phyloP scores from a whole-genome alignment of 805 yeast genomes.

The Ogataea nitratoaversa region DNA sequence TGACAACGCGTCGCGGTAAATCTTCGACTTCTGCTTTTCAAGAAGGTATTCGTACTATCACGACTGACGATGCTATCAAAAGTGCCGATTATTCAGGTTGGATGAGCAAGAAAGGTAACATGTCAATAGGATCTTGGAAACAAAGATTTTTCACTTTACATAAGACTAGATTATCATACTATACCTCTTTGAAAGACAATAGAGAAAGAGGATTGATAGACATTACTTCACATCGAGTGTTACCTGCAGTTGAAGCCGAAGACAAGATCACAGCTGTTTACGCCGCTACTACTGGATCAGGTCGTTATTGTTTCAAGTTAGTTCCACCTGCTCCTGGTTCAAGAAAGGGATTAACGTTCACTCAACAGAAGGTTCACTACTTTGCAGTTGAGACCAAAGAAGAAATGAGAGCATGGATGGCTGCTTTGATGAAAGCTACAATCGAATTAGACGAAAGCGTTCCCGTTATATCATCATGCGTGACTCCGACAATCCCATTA shows the following conservation, averaged over 20 bases:
- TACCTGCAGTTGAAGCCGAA: slow-evolving; percentile 72
- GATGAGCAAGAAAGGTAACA: slow-evolving; percentile 91
- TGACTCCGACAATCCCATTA: slow-evolving; percentile 91
- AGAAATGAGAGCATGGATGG: slow-evolving; percentile 94
- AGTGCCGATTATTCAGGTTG: slow-evolving; percentile 83
- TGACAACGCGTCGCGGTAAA: slow-evolving; percentile 43
- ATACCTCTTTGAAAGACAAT: slow-evolving; percentile 69
- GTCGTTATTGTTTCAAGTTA: slow-evolving; percentile 87
- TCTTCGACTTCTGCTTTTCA: slow-evolving; percentile 73
- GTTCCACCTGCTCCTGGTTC: slow-evolving; percentile 98
- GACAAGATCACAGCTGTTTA: slow-evolving; percentile 77
- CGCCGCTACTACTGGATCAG: slow-evolving; percentile 92
- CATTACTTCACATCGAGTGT: slow-evolving; percentile 88
- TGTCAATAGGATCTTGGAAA: slow-evolving; percentile 88
- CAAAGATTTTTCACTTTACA: slow-evolving; percentile 81
- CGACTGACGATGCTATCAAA: slow-evolving; percentile 74
- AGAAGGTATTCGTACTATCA: slow-evolving; percentile 78
- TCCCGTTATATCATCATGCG: slow-evolving; percentile 88
- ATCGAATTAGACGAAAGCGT: slow-evolving; percentile 91
- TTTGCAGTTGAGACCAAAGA: slow-evolving; percentile 91
- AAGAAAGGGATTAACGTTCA: slow-evolving; percentile 89
- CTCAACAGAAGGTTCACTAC: slow-evolving; percentile 93
- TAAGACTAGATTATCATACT: slow-evolving; percentile 90
- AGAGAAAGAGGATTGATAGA: slow-evolving; percentile 92
- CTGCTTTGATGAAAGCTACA: slow-evolving; percentile 90